Percentiles rank a stretch among this genome's conserved stretches.
phyloP scores from a whole-genome alignment of 306 rosid genomes.

The Vachellia pachyceras region DNA sequence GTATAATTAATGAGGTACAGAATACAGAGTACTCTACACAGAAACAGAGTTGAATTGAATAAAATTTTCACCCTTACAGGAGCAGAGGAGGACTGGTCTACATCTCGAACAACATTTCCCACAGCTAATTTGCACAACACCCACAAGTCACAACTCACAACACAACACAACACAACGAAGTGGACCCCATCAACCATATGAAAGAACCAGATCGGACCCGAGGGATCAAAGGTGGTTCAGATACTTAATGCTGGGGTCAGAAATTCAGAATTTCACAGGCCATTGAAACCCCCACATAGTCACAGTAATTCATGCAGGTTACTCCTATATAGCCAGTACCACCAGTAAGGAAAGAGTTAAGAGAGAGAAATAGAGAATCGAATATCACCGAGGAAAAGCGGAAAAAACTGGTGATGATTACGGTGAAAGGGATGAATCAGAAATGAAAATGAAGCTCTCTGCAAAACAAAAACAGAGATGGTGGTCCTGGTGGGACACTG shows the following conservation, averaged over 20 bases:
- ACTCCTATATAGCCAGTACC: background rate
- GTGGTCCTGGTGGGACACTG: slow-evolving; percentile 55
- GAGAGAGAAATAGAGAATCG: background rate
- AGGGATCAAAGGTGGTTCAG: slow-evolving; percentile 45
- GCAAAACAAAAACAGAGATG: slow-evolving; percentile 24
- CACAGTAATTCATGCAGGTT: slow-evolving; percentile 37
- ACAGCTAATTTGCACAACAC: slow-evolving; percentile 29
- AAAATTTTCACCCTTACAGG: slow-evolving; percentile 28
- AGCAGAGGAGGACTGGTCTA: slow-evolving; percentile 37
- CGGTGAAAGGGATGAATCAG: slow-evolving; percentile 62
- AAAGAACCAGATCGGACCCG: slow-evolving; percentile 42
- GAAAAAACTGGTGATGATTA: slow-evolving; percentile 48
- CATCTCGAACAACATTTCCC: slow-evolving; percentile 52
- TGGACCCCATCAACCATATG: slow-evolving; percentile 57
- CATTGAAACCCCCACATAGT: slow-evolving; percentile 41
- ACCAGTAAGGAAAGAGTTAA: no score
- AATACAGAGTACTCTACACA: background rate
- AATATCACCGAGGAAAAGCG: slow-evolving; percentile 25
- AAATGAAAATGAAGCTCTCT: slow-evolving; percentile 15
- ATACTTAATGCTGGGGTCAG: slow-evolving; percentile 39
- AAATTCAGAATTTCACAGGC: slow-evolving; percentile 15
- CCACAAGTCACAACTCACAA: background rate
- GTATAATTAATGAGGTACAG: slow-evolving; percentile 35
- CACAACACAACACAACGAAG: slow-evolving; percentile 38
- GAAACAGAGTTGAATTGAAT: slow-evolving; percentile 26